Evolutionary conservation across 768 basidiomycete genomes (phyloP).

Genomic region (Lactifluus volemus): DNA sequence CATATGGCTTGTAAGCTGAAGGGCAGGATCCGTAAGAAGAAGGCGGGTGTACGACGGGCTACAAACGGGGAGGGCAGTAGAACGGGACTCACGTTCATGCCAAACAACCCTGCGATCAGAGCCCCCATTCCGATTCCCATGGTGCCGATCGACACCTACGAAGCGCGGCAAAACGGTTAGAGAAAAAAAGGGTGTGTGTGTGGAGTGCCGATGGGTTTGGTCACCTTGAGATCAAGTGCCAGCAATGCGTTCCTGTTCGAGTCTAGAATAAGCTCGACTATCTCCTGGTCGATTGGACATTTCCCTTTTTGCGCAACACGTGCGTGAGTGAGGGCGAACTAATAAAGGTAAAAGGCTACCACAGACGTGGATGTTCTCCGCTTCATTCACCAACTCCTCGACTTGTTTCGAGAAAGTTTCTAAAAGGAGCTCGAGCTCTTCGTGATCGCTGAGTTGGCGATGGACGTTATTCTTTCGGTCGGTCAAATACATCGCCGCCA

Average conservation of each 20-base stretch:
- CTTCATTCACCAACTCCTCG: constrained; percentile 92
- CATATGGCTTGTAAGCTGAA: constrained; percentile 62
- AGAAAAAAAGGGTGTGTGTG: not conserved
- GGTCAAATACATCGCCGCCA: constrained; percentile 91
- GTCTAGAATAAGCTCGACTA: constrained; percentile 92
- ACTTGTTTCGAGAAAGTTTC: constrained; percentile 96
- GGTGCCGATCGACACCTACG: constrained; percentile 84
- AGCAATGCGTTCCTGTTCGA: constrained; percentile 90
- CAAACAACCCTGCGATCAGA: constrained; percentile 83
- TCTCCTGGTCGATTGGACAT: constrained; percentile 98
- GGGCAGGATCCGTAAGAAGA: constrained; percentile 2
- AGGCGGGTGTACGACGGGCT: constrained; percentile 5
- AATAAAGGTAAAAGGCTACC: not conserved
- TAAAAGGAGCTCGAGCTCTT: constrained; percentile 87
- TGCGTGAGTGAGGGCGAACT: not conserved
- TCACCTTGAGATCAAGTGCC: constrained; percentile 81
- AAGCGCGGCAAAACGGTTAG: not conserved
- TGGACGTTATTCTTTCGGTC: constrained; percentile 60
- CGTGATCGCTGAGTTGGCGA: constrained; percentile 74
- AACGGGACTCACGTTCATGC: constrained; percentile 78
- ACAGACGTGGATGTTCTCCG: constrained; percentile 73
- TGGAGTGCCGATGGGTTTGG: not conserved
- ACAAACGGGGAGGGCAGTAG: not conserved
- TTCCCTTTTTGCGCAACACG: constrained; percentile 41
- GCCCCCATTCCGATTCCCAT: constrained; percentile 90